phyloP scores from a whole-genome alignment of 2,329 filamentous ascomycete species.

The Coniochaeta hoffmannii region DNA sequence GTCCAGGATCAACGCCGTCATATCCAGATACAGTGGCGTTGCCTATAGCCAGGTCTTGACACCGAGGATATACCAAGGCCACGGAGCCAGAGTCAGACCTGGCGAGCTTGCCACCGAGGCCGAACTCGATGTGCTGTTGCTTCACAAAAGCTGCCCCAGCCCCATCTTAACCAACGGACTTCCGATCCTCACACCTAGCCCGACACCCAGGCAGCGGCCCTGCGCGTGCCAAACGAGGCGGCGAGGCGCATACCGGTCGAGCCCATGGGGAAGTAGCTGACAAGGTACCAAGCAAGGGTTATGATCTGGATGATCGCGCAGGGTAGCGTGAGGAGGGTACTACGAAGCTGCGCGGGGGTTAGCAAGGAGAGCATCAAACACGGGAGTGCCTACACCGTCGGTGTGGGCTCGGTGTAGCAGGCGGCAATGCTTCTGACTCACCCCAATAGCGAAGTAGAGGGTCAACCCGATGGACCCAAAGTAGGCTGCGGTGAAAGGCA shows the following conservation, averaged over 20 bases:
- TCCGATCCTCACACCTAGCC: constrained; percentile 37
- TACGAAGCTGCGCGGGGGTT: constrained; percentile 57
- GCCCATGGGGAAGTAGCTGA: constrained; percentile 98
- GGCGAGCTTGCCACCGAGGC: not conserved
- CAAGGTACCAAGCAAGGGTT: constrained; percentile 82
- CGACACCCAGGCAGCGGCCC: constrained; percentile 83
- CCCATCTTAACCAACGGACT: not conserved
- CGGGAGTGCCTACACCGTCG: not conserved
- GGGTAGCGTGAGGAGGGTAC: constrained; percentile 75
- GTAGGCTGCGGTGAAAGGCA: constrained; percentile 91
- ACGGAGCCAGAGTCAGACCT: not conserved
- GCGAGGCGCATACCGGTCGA: constrained; percentile 80
- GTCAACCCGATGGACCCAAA: constrained; percentile 89
- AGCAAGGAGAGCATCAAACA: not conserved
- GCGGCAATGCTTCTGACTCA: constrained; percentile 44
- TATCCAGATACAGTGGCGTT: not conserved
- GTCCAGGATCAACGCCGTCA: no score
- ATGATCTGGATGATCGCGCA: constrained; percentile 78
- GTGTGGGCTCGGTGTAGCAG: not conserved
- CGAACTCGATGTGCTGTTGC: not conserved
- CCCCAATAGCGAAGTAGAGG: constrained; percentile 84
- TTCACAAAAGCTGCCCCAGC: not conserved
- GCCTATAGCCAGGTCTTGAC: not conserved
- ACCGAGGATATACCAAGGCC: not conserved
- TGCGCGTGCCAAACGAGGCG: constrained; percentile 74